Base-by-base conservation (phyloP, 768 basidiomycete species). In the Fomitopsis pulvina region DNA sequence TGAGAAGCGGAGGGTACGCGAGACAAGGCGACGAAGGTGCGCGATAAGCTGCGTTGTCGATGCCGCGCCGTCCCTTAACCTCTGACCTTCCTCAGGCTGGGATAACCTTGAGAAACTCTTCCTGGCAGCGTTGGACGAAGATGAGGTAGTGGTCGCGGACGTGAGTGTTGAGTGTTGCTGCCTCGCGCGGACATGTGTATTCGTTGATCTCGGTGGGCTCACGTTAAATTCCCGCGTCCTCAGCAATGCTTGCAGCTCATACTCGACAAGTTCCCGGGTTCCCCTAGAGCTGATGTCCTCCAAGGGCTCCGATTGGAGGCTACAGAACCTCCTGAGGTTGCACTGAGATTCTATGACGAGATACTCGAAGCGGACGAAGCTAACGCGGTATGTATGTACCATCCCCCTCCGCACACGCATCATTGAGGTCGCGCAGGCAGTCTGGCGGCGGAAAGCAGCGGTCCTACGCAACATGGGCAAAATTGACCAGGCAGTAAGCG, bases 381-480 rank as follows among this genome's bases (percentile, higher is more conserved):
- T 14, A 85, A 88, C 59, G 75, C 77, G 22, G 92, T 93, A 57
- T 51, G 87, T 70, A 11, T 6, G 26, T 5, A 30, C 37, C 39
- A 7, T n/a, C n/a, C 11, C 29, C 2, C 16, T 29, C 20, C 25
- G 7, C 20, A 18, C 25, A 28, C n/a, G 25, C 24, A 5, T 30
- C 6, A 10, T 30, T 11, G 14, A 14, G 12, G 4, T 3, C 25
- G 26, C 11, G 28, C 48, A 83, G 91, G 77, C 78, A 1, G 65
- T 78, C 27, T 91, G 89, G 83, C 91, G 92, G 58, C 79, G 92
- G n/a, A 79, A 81, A 47, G 81, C 90, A 55, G 80, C 87, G 0
- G 78, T 92, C 10, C 74, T 87, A 9, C 71, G 84, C 40, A 72
- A 80, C 9, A 71, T 68, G 6, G 82, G 87, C 41, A 77, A 77